Percentiles rank a stretch among this genome's conserved stretches.
phyloP scores from a whole-genome alignment of 2,329 filamentous ascomycete species.

The Tolypocladium sp. region DNA sequence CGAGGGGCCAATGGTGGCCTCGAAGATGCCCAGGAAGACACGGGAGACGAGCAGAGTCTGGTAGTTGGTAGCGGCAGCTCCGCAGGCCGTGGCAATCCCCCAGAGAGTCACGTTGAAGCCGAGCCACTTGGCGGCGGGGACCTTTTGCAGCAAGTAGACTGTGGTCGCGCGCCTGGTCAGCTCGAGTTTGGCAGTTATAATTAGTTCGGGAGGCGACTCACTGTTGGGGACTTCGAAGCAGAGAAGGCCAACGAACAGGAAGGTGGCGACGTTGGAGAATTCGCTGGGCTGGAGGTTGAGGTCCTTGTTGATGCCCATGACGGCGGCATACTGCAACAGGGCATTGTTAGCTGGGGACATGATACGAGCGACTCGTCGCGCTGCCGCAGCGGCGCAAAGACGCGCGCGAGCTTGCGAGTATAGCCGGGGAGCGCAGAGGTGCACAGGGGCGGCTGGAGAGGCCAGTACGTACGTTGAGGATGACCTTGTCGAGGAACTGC shows the following conservation, averaged over 20 bases:
- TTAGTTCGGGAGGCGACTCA: conserved; percentile 14
- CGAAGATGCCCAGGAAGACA: conserved; percentile 51
- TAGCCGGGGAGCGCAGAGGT: not conserved
- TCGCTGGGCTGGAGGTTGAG: conserved; percentile 46
- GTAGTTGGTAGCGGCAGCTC: conserved; percentile 45
- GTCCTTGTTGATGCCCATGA: conserved; percentile 53
- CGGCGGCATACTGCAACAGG: conserved; percentile 45
- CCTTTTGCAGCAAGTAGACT: conserved; percentile 50
- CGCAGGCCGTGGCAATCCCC: conserved; percentile 46
- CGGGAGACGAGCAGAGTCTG: conserved; percentile 43
- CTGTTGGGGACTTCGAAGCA: conserved; percentile 52
- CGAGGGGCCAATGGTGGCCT: conserved; percentile 49
- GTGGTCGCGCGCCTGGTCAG: not conserved
- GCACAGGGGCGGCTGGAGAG: not conserved
- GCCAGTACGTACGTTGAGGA: conserved; percentile 42
- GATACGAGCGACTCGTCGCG: not conserved
- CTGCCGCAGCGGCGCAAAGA: not conserved
- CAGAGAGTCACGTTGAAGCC: conserved; percentile 49
- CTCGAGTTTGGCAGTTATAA: not conserved
- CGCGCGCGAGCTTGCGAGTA: not conserved
- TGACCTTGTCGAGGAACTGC: conserved; percentile 56
- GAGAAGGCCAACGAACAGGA: conserved; percentile 53
- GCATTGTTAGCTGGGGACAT: not conserved
- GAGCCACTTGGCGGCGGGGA: conserved; percentile 53
- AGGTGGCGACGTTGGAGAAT: conserved; percentile 52